Evolutionary conservation across 2,329 filamentous ascomycete species (phyloP).

Genomic region (Didymella exigua): DNA sequence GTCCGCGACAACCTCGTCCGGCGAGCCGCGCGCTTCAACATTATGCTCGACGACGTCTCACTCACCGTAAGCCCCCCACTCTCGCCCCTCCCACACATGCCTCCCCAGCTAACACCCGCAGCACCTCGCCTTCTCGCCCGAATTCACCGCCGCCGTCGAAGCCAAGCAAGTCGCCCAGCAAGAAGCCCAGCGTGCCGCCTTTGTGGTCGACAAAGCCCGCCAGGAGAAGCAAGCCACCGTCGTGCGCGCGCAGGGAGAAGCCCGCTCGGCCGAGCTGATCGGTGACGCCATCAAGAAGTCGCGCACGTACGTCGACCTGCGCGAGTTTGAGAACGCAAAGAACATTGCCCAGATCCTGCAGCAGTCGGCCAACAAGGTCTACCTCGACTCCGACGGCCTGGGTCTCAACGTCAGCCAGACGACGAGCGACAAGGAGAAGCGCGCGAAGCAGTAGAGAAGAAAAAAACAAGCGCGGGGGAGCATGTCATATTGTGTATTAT

Average conservation of each 20-base stretch:
- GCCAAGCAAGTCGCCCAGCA: constrained; percentile 77
- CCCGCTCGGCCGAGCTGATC: constrained; percentile 94
- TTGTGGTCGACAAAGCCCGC: constrained; percentile 97
- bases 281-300: constrained; percentile 99
- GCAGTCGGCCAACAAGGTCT: constrained; percentile 90
- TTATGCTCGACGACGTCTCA: constrained; percentile 95
- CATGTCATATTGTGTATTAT: constrained; percentile 29
- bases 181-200: constrained; percentile 95
- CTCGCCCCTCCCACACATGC: not conserved
- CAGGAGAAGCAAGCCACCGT: constrained; percentile 99
- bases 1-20: constrained; percentile 92
- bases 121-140: constrained; percentile 72
- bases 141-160: constrained; percentile 72
- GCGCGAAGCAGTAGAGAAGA: constrained; percentile 32
- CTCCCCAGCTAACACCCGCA: constrained; percentile 43
- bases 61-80: constrained; percentile 74
- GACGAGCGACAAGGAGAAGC: constrained; percentile 47
- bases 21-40: constrained; percentile 95
- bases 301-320: constrained; percentile 93
- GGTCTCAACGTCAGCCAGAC: constrained; percentile 78
- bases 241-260: constrained; percentile 98
- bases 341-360: constrained; percentile 87
- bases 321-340: constrained; percentile 96
- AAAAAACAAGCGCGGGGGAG: not conserved
- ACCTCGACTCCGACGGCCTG: constrained; percentile 88